phyloP scores from a whole-genome alignment of 208 protist species.

The Leishmania tarentolae region DNA sequence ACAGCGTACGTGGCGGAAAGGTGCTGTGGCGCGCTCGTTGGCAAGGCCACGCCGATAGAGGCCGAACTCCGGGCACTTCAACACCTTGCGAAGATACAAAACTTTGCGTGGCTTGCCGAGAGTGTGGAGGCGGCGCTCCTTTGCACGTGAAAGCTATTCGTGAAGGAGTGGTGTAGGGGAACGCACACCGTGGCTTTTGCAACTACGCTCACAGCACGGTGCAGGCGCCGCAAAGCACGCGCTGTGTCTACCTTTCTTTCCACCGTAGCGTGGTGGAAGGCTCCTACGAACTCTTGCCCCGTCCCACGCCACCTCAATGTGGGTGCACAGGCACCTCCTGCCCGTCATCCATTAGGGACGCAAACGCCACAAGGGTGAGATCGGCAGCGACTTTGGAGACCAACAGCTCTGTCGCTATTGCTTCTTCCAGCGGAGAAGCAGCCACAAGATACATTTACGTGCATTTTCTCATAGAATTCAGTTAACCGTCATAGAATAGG shows the following conservation, averaged over 20 bases:
- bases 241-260: neutral
- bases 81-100: constrained; percentile 60
- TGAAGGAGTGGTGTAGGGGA: neutral
- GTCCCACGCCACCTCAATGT: neutral
- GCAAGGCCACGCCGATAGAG: constrained; percentile 54
- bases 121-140: constrained; percentile 58
- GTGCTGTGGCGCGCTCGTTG: constrained; percentile 80
- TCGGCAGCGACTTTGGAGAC: neutral
- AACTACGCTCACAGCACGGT: neutral
- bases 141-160: constrained; percentile 34
- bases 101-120: constrained; percentile 76
- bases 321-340: neutral
- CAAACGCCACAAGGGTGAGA: neutral
- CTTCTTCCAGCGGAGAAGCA: neutral
- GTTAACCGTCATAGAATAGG: neutral
- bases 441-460: neutral
- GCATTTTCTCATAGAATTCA: neutral
- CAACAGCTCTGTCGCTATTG: neutral
- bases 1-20: constrained; percentile 64
- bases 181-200: neutral
- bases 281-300: neutral
- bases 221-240: neutral
- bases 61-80: constrained; percentile 63
- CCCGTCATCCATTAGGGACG: neutral
- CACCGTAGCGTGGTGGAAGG: neutral